Percentiles rank a stretch among this genome's conserved stretches.
phyloP scores from a whole-genome alignment of 139 green algal species.

The Coelastrella sp. region DNA sequence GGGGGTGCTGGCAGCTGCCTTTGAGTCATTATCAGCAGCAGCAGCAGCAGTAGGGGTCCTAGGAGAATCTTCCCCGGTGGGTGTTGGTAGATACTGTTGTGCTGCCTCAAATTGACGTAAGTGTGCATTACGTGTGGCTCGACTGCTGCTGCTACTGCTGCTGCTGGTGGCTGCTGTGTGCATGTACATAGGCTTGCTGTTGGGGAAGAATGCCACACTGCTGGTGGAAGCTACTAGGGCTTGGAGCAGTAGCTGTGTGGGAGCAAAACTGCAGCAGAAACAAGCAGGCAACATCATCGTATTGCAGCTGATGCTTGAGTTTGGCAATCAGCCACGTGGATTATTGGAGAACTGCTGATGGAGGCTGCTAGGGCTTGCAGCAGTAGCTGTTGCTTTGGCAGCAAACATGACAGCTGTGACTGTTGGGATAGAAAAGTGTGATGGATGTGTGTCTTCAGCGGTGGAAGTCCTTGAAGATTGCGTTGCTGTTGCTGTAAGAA shows the following conservation, averaged over 20 bases:
- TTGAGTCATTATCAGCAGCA: neutral
- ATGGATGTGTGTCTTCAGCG: no score
- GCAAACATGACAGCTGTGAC: no score
- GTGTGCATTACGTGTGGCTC: neutral
- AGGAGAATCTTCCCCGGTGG: neutral
- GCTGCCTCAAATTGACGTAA: neutral
- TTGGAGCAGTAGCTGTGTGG: conserved; percentile 19
- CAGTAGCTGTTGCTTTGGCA: no score
- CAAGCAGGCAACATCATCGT: neutral
- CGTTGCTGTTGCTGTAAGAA: no score
- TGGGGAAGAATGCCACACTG: conserved; percentile 13
- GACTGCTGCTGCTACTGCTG: conserved; percentile 23
- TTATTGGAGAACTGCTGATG: no score
- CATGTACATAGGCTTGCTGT: neutral
- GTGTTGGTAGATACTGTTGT: neutral
- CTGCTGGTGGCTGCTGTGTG: neutral
- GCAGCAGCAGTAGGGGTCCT: neutral
- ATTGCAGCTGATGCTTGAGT: no score
- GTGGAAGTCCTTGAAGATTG: no score
- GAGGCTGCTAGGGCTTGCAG: no score
- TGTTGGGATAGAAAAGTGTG: no score
- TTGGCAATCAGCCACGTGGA: no score
- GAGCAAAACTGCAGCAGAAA: conserved; percentile 4
- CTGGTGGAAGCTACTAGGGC: neutral
- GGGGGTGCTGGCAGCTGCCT: neutral